Base-by-base conservation (phyloP, 2,329 filamentous ascomycete species). In the Neopestalotiopsis sp. region DNA sequence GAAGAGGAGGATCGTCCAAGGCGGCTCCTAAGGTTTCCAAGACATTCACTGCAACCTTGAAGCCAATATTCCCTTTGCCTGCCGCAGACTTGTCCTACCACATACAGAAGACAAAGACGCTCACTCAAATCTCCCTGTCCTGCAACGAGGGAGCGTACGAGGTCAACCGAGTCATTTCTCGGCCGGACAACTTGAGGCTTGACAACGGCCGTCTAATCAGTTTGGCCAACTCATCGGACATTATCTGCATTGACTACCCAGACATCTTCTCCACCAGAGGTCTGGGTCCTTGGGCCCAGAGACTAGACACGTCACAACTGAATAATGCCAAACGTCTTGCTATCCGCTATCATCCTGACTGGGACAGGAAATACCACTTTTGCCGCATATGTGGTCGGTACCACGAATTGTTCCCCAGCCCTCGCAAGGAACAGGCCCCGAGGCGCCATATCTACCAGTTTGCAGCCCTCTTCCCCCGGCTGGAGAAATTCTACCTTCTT, bases 361-460 rank as follows among this genome's bases (percentile, higher is more conserved):
- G 83, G 83, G 76, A 80, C 59, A 74, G 77, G n/a, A 70, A 76
- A 28, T 72, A 70, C 13, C 70, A 70, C 28, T 70, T 77, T 12
- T 84, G 82, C 70, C 62, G 64, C 28, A 68, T 72, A 2, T 84
- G 83, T 49, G 79, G 80, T 9, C 75, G 75, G 7, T 68, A 75
- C 2, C 79, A 81, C 66, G 71, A 73, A 7, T n/a, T 38, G 34
- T 17, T 17, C 28, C 30, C 59, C 13, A 68, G 70, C 3, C 66
- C 72, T 10, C 74, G 75, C 24, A 74, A 70, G 53, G 72, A 77
- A 62, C 72, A 74, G 14, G 59, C 30, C 32, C 79, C 79, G 38
- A 83, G 83, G 0, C 74, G 75, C 5, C 83, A 85, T 66, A 74
- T 84, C 1, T 85, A 83, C 71, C 81, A 84, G 63, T 83, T 85